Evolutionary conservation across 164 flowering plant genomes (phyloP), one percentile per base, ranked within the genome.

Genomic region (Kingdonia uniflora): DNA sequence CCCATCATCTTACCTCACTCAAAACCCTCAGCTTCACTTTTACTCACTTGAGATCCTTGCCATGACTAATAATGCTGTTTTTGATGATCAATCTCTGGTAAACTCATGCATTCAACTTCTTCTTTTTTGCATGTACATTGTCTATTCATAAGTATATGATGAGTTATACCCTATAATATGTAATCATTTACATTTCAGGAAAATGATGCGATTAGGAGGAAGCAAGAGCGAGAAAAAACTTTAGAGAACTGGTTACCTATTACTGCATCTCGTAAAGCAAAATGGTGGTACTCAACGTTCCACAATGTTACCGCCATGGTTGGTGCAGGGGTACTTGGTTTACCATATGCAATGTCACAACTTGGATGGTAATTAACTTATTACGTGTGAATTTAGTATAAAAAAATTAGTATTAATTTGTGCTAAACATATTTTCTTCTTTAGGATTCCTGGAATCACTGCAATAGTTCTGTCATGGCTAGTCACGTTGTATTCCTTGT

Each of bases 221-320:
- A n/a, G 46, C 17, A 35, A 19, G 14, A 41, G 17, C 35, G 11
- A 23, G 19, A 11, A 17, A 52, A 3, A 8, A 29, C 4, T 4
- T 45, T 60, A 24, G 43, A 55, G 6, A 46, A 20, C 20, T 69
- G 73, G 73, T 54, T 69, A 14, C 69, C 73, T 0, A 52, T 69
- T 8, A 69, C 73, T 12, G 55, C 63, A 11, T 57, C 57, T n/a
- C 44, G 69, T 8, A 45, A 65, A 23, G 73, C 61, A 17, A 69
- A 69, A 51, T 69, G 73, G 73, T 65, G 68, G 66, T 69, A 54
- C 55, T 57, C 73, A 1, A 47, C 73, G 7, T 61, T 69, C 21
- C 73, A 69, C 64, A 69, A 69, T 58, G 73, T 69, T 21, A 65
- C 69, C 0, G 69, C 73, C 11, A 54, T 69, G 59, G 73, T 69